These are phyloP conservation scores for Oenanthe sinensis DNA, from an alignment of 129 eudicot genomes.

Conservation along the genomic window DNA sequence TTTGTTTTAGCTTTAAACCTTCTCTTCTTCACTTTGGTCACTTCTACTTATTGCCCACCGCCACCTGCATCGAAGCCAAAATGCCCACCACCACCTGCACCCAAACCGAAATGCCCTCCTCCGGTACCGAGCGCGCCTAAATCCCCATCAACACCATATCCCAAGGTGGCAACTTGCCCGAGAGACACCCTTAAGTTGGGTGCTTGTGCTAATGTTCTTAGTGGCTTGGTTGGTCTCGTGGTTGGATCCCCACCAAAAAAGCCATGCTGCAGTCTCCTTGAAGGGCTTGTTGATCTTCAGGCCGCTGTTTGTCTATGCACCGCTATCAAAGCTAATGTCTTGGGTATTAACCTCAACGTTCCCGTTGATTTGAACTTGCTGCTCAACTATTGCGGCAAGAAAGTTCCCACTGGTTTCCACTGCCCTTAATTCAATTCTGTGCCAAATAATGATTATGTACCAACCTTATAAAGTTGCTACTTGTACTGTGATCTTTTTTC, in stretches of 20 bases:
- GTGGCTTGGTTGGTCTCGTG: background rate
- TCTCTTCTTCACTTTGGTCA: conserved; percentile 2
- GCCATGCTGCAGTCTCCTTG: conserved; percentile 46
- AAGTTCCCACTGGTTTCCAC: conserved; percentile 40
- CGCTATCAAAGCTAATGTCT: conserved; percentile 48
- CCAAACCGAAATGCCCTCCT: background rate
- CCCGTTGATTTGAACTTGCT: conserved; percentile 54
- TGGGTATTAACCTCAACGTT: conserved; percentile 56
- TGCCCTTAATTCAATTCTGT: conserved; percentile 31
- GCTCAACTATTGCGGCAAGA: conserved; percentile 50
- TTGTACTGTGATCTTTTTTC: background rate
- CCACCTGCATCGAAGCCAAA: background rate
- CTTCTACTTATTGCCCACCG: conserved; percentile 2
- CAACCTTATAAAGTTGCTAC: background rate
- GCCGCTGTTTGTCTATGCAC: conserved; percentile 74
- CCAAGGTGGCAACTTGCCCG: background rate
- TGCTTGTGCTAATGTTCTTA: conserved; percentile 8
- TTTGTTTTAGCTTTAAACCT: background rate
- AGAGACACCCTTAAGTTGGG: conserved; percentile 7
- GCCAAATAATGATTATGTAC: background rate
- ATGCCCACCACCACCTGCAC: background rate
- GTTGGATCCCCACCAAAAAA: background rate
- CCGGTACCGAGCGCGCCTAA: background rate
- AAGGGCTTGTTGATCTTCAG: conserved; percentile 53
- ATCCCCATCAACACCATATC: background rate